These are phyloP conservation scores for Gloeopeniophorella convolvens DNA, from an alignment of 768 basidiomycete species.

Conservation along the genomic window DNA sequence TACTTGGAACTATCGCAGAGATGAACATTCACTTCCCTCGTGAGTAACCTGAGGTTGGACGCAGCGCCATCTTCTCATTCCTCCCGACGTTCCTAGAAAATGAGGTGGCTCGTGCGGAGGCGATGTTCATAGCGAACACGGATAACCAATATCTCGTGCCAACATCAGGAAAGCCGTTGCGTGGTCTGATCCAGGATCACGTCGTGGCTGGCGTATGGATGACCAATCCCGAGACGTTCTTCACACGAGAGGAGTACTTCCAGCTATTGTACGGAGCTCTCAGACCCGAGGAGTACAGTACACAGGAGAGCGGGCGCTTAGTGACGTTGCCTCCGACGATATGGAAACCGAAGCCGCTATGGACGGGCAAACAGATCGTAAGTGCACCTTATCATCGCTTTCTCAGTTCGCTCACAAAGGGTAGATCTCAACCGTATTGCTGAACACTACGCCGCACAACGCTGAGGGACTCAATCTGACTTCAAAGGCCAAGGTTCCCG, in stretches of 20 bases:
- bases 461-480: constrained; percentile 79
- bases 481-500: constrained; percentile 86
- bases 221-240: constrained; percentile 93
- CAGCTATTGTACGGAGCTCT: constrained; percentile 94
- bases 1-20: constrained; percentile 41
- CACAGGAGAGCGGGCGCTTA: constrained; percentile 50
- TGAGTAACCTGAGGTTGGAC: constrained; percentile 34
- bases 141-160: constrained; percentile 99
- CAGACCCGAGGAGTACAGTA: constrained; percentile 74
- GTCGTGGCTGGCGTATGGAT: constrained; percentile 99
- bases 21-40: constrained; percentile 99
- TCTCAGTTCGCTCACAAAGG: background rate
- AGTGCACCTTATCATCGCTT: constrained; percentile 24
- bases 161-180: constrained; percentile 94
- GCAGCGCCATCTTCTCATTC: constrained; percentile 5
- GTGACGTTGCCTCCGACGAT: constrained; percentile 85
- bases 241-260: constrained; percentile 92
- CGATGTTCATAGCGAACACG: constrained; percentile 90
- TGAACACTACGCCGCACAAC: constrained; percentile 80
- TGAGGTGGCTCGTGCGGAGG: constrained; percentile 91
- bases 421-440: constrained; percentile 89
- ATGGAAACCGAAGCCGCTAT: constrained; percentile 84
- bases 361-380: constrained; percentile 98
- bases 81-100: constrained; percentile 52
- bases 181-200: constrained; percentile 98